These are phyloP conservation scores for Fulvia fulva DNA, from an alignment of 2,329 filamentous ascomycete species.

Conservation along the genomic window DNA sequence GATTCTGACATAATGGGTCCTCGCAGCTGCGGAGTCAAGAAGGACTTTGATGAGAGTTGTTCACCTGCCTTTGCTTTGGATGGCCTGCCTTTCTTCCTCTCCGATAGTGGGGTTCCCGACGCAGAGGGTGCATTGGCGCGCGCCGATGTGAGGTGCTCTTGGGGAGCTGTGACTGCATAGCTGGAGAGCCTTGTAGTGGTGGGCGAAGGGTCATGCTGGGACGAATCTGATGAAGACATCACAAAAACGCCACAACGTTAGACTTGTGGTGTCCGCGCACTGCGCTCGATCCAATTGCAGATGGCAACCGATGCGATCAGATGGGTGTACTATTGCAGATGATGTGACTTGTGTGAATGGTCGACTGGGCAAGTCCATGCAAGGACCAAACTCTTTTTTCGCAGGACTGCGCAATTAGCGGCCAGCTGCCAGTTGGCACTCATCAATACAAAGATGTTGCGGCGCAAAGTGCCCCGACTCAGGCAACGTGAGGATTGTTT, in stretches of 20 bases:
- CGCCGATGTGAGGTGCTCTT: conserved; percentile 10
- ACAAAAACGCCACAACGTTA: conserved; percentile 15
- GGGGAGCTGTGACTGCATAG: conserved; percentile 12
- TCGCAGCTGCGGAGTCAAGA: conserved; percentile 48
- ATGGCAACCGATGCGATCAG: not conserved
- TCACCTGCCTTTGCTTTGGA: conserved; percentile 41
- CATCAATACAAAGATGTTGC: not conserved
- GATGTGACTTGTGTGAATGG: not conserved
- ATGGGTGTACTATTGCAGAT: conserved; percentile 5
- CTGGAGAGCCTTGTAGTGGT: conserved; percentile 9
- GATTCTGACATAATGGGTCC: conserved; percentile 44
- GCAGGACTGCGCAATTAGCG: not conserved
- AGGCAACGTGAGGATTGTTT: not conserved
- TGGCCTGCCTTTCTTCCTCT: conserved; percentile 26
- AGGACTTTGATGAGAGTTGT: conserved; percentile 38
- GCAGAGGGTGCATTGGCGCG: conserved; percentile 17
- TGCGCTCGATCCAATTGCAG: conserved; percentile 4
- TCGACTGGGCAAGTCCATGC: not conserved
- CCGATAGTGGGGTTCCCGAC: conserved; percentile 18
- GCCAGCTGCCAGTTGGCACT: not conserved
- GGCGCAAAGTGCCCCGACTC: not conserved
- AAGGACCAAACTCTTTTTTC: conserved; percentile 4
- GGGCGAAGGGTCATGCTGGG: conserved; percentile 12
- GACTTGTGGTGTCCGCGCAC: conserved; percentile 10
- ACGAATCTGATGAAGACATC: conserved; percentile 14